A percentile compares a stretch with the other conserved stretches of the same genome.
These are phyloP conservation scores for Silene conica DNA, from an alignment of 148 eudicot genomes.

Conservation along the genomic window DNA sequence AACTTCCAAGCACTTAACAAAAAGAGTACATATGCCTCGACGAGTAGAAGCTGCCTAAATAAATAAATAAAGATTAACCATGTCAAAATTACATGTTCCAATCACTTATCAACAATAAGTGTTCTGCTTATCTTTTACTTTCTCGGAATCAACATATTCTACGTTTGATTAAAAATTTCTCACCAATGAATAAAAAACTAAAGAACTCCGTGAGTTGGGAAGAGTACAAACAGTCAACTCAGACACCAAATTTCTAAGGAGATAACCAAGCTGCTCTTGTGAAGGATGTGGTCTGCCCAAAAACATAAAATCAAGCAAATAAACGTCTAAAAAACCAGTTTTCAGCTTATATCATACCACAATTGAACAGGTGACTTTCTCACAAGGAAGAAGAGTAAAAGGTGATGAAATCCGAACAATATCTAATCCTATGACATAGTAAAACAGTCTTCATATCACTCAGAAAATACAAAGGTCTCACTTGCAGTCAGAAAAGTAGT, in stretches of 20 bases:
- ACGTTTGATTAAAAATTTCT: too few relatives aligned
- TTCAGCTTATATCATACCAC: too few relatives aligned
- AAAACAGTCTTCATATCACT: not conserved
- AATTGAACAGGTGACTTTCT: not conserved
- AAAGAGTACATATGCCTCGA: not conserved
- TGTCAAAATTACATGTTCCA: too few relatives aligned
- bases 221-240: not conserved
- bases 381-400: not conserved
- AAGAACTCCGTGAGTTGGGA: too few relatives aligned
- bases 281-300: not conserved
- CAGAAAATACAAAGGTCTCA: not conserved
- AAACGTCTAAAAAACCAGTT: too few relatives aligned
- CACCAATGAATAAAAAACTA: too few relatives aligned
- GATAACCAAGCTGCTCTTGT: not conserved
- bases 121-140: too few relatives aligned
- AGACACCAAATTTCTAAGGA: not conserved
- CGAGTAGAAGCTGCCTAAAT: not conserved
- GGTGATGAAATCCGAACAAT: not conserved
- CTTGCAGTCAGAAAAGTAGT: not conserved
- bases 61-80: not conserved
- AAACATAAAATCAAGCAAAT: not conserved
- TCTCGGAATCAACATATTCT: too few relatives aligned
- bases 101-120: too few relatives aligned
- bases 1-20: not conserved
- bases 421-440: not conserved